phyloP scores from a whole-genome alignment of 805 yeast genomes.

The Candida sanyiensis region DNA sequence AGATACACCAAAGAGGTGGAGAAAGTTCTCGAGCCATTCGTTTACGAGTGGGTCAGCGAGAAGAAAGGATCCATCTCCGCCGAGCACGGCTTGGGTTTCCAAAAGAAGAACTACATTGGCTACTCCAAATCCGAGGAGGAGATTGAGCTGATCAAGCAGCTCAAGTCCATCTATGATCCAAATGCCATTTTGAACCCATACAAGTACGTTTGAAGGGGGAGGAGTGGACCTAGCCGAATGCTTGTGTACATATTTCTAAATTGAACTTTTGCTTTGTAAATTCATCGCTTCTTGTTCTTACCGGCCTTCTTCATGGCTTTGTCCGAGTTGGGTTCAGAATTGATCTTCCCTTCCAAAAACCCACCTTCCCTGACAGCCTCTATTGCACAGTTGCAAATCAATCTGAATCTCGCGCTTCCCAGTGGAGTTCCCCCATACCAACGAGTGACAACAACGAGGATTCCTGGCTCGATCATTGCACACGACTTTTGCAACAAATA shows the following conservation, averaged over 20 bases:
- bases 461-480: constrained; percentile 40
- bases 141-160: constrained; percentile 62
- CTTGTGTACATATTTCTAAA: no score
- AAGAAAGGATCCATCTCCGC: constrained; percentile 88
- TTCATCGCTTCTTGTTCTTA: no score
- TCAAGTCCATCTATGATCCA: constrained; percentile 85
- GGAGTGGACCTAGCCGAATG: not conserved
- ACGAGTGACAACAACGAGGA: constrained; percentile 62
- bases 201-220: constrained; percentile 55
- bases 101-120: constrained; percentile 83
- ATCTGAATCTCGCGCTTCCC: constrained; percentile 67
- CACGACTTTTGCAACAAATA: constrained; percentile 41
- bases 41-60: constrained; percentile 77
- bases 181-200: constrained; percentile 91
- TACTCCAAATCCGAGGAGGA: constrained; percentile 76
- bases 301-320: no score
- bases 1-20: constrained; percentile 77
- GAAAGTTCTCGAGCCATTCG: constrained; percentile 82
- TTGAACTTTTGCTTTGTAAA: no score
- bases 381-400: constrained; percentile 51
- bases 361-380: constrained; percentile 32
- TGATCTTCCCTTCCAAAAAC: no score
- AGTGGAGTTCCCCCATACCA: constrained; percentile 81
- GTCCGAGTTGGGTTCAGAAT: no score
- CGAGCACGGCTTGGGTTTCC: constrained; percentile 97